Percentiles rank a stretch among this genome's conserved stretches.
phyloP scores from a whole-genome alignment of 805 yeast species.

The Debaryomyces castellii region DNA sequence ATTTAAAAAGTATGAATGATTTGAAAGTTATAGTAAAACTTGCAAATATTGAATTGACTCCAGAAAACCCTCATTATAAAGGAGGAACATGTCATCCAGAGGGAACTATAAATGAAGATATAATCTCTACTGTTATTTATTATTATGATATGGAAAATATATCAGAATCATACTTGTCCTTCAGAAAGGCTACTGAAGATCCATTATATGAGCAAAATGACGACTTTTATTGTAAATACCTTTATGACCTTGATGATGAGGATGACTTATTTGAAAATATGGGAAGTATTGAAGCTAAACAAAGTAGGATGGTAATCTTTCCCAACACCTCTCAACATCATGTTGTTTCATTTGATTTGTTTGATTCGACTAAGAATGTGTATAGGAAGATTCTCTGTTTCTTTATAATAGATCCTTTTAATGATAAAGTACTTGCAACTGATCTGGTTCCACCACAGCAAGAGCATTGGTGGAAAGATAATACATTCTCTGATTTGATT shows the following conservation, averaged over 20 bases:
- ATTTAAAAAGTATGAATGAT: constrained; percentile 14
- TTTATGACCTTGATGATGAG: constrained; percentile 31
- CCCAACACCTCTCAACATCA: constrained; percentile 41
- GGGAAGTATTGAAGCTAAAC: constrained; percentile 24
- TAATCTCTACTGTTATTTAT: constrained; percentile 40
- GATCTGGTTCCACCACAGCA: constrained; percentile 40
- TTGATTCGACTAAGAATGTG: constrained; percentile 34
- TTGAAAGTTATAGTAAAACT: constrained; percentile 39
- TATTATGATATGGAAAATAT: constrained; percentile 43
- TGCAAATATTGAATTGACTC: constrained; percentile 41
- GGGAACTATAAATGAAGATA: constrained; percentile 41
- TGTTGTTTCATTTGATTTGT: constrained; percentile 37
- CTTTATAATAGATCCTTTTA: constrained; percentile 36
- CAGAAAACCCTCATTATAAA: constrained; percentile 34
- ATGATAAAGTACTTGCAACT: constrained; percentile 24
- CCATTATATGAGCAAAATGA: constrained; percentile 38
- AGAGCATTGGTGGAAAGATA: constrained; percentile 28
- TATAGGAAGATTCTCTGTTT: constrained; percentile 40
- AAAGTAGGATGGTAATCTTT: constrained; percentile 32
- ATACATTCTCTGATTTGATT: constrained; percentile 7
- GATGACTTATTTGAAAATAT: constrained; percentile 19
- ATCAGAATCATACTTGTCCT: constrained; percentile 29
- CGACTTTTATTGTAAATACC: constrained; percentile 15
- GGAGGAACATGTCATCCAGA: constrained; percentile 48
- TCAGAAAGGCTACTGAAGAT: constrained; percentile 27